These are phyloP conservation scores for Piloderma croceum DNA, from an alignment of 768 basidiomycete species.

Conservation along the genomic window DNA sequence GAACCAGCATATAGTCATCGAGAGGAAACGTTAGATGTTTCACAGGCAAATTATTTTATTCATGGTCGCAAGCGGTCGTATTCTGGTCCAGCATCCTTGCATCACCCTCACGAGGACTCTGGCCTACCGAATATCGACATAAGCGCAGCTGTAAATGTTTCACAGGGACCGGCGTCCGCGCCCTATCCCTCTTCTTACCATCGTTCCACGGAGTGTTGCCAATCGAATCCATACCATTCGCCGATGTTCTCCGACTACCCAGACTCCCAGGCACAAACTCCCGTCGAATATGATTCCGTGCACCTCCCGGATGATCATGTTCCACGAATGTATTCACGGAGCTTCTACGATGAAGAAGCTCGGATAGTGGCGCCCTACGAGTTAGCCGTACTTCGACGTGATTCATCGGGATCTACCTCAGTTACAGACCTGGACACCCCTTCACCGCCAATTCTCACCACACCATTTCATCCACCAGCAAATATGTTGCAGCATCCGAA, in stretches of 20 bases:
- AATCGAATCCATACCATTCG: constrained; percentile 1
- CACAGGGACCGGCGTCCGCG: constrained; percentile 6
- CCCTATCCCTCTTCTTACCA: constrained; percentile 10
- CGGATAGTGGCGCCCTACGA: constrained; percentile 9
- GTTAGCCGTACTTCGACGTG: constrained; percentile 16
- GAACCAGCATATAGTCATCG: constrained; percentile 25
- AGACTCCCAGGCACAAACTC: background rate
- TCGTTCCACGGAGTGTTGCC: background rate
- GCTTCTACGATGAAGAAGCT: constrained; percentile 1
- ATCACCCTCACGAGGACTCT: constrained; percentile 9
- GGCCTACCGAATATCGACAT: constrained; percentile 12
- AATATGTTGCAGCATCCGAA: too few relatives aligned
- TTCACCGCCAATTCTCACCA: constrained; percentile 23
- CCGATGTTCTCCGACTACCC: constrained; percentile 15
- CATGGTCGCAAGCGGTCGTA: constrained; percentile 26
- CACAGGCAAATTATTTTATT: constrained; percentile 13
- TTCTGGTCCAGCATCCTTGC: constrained; percentile 18
- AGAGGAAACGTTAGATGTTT: constrained; percentile 15
- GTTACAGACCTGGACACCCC: constrained; percentile 6
- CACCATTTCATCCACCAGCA: constrained; percentile 26
- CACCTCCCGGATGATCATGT: background rate
- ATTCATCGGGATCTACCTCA: constrained; percentile 1
- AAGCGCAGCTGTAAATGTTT: background rate
- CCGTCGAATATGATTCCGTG: background rate
- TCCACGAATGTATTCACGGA: background rate